Base-by-base conservation (phyloP, 106 monocot genomes). In the Dioscorea zingiberensis region DNA sequence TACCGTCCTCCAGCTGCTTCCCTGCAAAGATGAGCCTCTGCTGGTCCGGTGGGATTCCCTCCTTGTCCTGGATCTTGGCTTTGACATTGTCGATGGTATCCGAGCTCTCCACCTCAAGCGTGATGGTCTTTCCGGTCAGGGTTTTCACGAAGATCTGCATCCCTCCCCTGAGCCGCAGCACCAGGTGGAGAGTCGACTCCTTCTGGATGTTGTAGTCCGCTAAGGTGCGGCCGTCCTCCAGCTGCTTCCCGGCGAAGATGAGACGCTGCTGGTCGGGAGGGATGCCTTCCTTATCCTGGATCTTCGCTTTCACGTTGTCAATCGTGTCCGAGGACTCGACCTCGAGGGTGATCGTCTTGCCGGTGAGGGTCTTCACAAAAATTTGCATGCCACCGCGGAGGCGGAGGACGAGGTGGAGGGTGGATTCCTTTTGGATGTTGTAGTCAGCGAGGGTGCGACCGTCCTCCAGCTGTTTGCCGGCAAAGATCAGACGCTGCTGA, bases 351-450 rank as follows among this genome's bases (percentile, higher is more conserved):
- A 83, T 83, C 0, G 83, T 89, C 72, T 89, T 89, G 7, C 89
- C 89, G 0, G 89, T 89, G 11, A 89, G 73, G 44, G 89, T 84
- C 81, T 84, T 84, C 0, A 84, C 89, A 38, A 89, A 89, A 47
- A 89, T 87, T 67, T 87, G 87, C 87, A 87, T 87, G 0, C 77
- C 78, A 38, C 71, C 78, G 38, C 78, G 60, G 18, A 78, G 60
- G 16, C 78, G 71, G 46, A 78, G 77, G 1, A 78, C 78, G 25
- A 78, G 58, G 27, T 74, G 74, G 7, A 74, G 74, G 58, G 69
- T 74, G 16, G 80, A 74, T 46, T 74, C 74, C 67, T 67, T 67
- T 14, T 55, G 51, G 30, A 53, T 67, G 54, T 55, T 67, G n/a
- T 67, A 54, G 8, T 54, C 67, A 2, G 27, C 30, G 22, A 28